Base-by-base conservation (phyloP, 2,329 filamentous ascomycete genomes). In the Ramularia endophylla region DNA sequence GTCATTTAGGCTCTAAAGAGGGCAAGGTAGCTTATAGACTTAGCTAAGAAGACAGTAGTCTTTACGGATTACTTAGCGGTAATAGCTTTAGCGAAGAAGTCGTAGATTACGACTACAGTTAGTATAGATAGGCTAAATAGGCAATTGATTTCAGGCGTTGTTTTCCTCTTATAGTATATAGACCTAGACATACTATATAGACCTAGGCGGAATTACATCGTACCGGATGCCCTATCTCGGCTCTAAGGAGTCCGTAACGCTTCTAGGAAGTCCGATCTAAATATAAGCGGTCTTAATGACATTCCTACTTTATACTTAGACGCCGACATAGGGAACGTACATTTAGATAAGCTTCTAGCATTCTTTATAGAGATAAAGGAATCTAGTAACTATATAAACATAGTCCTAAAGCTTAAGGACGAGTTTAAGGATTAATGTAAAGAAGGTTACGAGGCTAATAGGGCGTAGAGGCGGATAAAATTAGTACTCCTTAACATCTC, bases 61-160 rank as follows among this genome's bases (percentile, higher is more conserved):
- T 38, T 38, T 38, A 38, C 27, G 1, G 11, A 38, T 20, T 38
- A 38, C 9, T 38, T 7, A 12, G 27, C 16, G 3, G 27, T 38
- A 4, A 38, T 13, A 1, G 27, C 27, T 4, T 29, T 38, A 5
- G 11, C 16, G 16, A 38, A 38, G 27, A 38, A 38, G 19, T 38
- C 27, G 16, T 31, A 38, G 15, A 38, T 38, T 3, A 9, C 27
- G 8, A 38, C 27, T 5, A 38, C 27, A 1, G n/a, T 30, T 6
- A 29, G 13, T 8, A 38, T 12, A 2, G 11, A 38, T 20, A 12
- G 18, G 3, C 11, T 38, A 4, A 38, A 38, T 13, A 18, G 27
- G 2, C 8, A 17, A 3, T 16, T 38, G 1, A 22, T 38, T 18
- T 13, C 6, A 11, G 27, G 5, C 1, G 36, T 9, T 7, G 18